phyloP scores from a whole-genome alignment of 2,329 filamentous ascomycete species.

The Teratosphaeria viscida region DNA sequence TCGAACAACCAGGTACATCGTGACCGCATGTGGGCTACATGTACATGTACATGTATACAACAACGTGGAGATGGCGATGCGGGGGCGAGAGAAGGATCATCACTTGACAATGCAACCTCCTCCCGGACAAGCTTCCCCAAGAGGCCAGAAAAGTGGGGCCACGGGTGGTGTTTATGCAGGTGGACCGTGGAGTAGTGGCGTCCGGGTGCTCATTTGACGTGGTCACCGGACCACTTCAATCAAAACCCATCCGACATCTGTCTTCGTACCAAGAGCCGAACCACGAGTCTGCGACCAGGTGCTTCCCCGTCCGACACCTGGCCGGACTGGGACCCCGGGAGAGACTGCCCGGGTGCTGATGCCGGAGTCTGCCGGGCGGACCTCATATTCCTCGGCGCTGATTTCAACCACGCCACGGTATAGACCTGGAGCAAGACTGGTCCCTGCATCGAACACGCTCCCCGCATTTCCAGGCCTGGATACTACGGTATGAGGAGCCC shows the following conservation, averaged over 20 bases:
- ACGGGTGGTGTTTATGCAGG: neutral
- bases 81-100: neutral
- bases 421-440: neutral
- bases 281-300: neutral
- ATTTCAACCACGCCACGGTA: neutral
- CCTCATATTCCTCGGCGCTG: neutral
- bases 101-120: neutral
- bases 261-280: neutral
- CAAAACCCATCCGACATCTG: too few species aligned
- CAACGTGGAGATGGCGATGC: neutral
- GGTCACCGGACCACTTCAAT: neutral
- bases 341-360: neutral
- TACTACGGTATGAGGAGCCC: neutral
- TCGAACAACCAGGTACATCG: neutral
- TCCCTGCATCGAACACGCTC: neutral
- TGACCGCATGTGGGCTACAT: neutral
- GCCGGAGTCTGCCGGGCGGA: neutral
- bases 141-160: neutral
- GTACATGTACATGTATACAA: neutral
- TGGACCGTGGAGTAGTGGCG: neutral
- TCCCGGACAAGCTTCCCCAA: neutral
- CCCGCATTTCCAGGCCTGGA: neutral
- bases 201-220: neutral
- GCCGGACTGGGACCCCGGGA: too few species aligned
- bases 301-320: neutral